Evolutionary conservation across 306 rosid genomes (phyloP).

Genomic region (Gillenia trifoliata): DNA sequence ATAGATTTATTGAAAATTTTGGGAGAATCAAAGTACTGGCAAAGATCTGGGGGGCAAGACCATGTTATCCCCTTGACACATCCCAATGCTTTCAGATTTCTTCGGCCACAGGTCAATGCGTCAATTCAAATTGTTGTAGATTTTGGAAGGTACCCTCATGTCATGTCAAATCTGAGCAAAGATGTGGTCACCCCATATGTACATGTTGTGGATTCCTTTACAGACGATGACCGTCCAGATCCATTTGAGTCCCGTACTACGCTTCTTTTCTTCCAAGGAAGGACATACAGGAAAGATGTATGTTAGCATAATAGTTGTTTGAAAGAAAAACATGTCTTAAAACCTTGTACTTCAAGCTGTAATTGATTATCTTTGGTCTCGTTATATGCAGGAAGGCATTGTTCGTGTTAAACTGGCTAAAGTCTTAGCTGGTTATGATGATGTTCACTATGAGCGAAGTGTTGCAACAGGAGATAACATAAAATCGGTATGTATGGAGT

Average conservation of each 20-base stretch:
- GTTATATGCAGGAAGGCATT: constrained; percentile 77
- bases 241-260: constrained; percentile 76
- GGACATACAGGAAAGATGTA: constrained; percentile 85
- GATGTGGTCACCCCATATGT: constrained; percentile 90
- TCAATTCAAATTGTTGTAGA: constrained; percentile 93
- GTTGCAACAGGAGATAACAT: constrained; percentile 78
- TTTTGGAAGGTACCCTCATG: constrained; percentile 79
- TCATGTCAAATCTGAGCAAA: constrained; percentile 77
- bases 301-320: constrained; percentile 26
- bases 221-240: constrained; percentile 59
- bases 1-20: constrained; percentile 63
- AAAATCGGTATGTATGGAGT: constrained; percentile 65
- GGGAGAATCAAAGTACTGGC: constrained; percentile 71
- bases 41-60: constrained; percentile 77
- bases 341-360: neutral
- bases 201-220: constrained; percentile 83
- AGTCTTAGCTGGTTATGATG: constrained; percentile 61
- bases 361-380: constrained; percentile 21
- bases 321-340: constrained; percentile 2
- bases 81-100: constrained; percentile 97
- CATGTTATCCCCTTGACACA: constrained; percentile 92
- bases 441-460: constrained; percentile 86
- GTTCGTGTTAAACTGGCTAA: constrained; percentile 79
- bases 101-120: constrained; percentile 61
- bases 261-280: constrained; percentile 84